Evolutionary conservation across 2,329 filamentous ascomycete genomes (phyloP).

Genomic region (Leptographium lundbergii): DNA sequence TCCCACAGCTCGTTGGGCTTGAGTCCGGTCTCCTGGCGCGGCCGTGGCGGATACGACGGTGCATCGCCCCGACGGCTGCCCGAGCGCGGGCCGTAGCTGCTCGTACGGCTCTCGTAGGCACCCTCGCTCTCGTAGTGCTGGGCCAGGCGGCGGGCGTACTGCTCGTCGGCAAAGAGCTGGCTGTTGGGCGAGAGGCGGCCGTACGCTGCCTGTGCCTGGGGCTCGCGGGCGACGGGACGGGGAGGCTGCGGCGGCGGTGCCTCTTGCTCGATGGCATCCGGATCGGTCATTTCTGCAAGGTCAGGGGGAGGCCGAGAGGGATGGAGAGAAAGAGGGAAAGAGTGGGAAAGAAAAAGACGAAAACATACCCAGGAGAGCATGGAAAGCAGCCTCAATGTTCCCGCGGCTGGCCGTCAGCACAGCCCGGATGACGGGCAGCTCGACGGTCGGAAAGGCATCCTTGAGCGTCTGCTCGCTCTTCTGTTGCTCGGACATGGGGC

Average conservation of each 20-base stretch:
- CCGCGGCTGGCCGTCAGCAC: constrained; percentile 78
- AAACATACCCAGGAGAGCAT: constrained; percentile 67
- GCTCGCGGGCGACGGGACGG: constrained; percentile 51
- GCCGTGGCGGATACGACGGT: constrained; percentile 19
- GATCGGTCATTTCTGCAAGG: constrained; percentile 60
- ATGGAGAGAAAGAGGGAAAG: background rate
- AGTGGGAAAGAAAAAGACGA: too few species aligned
- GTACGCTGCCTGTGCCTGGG: constrained; percentile 47
- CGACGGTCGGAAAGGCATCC: constrained; percentile 85
- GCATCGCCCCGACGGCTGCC: constrained; percentile 10
- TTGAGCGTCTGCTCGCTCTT: constrained; percentile 80
- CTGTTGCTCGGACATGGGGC: constrained; percentile 68
- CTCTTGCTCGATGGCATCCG: constrained; percentile 51
- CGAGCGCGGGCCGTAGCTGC: constrained; percentile 23
- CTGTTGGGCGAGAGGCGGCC: constrained; percentile 53
- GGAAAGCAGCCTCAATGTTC: constrained; percentile 85
- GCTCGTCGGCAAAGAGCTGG: constrained; percentile 82
- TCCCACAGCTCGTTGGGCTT: constrained; percentile 46
- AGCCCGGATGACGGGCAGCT: constrained; percentile 69
- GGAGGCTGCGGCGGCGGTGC: constrained; percentile 56
- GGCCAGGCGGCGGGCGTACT: constrained; percentile 79
- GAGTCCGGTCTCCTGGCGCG: constrained; percentile 35
- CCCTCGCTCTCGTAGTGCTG: constrained; percentile 67
- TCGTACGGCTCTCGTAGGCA: constrained; percentile 44
- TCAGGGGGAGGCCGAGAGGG: constrained; percentile 5